Evolutionary conservation across 2,329 filamentous ascomycete species (phyloP), one percentile per base, ranked within the genome.

Genomic region (Sporothrix pseudoabietina): DNA sequence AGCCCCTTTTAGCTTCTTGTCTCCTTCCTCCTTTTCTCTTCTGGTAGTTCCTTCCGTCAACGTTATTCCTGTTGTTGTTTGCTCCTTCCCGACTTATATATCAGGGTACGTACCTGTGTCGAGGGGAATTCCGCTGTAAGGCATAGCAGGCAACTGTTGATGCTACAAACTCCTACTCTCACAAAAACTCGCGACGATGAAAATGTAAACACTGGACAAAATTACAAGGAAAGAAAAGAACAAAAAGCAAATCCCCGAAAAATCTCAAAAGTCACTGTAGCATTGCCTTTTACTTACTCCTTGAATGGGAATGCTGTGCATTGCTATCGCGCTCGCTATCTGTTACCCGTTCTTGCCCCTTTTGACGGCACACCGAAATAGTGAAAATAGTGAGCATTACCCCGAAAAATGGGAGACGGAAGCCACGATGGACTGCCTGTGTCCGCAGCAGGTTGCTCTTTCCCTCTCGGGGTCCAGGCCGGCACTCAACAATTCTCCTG

Each of bases 271-370:
- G 19, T n/a, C 35, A n/a, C 26, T 30, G n/a, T 19, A 66, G 22
- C 41, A 49, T 19, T 49, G 6, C 12, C 12, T 32, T 68, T 10
- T 22, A 54, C 22, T 54, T 54, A 7, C 22, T 49, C 22, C 41
- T 49, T 32, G 16, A n/a, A 7, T 6, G 41, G 10, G 12, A 44
- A 44, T 35, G 10, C 22, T 69, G 47, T 22, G 26, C 30, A 16
- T 69, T 54, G 66, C 66, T 69, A 54, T 55, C 66, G n/a, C 6
- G 44, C 26, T 69, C 30, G 47, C 66, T 69, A 55, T 54, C 66
- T 55, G 66, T 54, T 39, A 54, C 10, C 41, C 41, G 41, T 69
- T 69, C 66, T 30, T 69, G 47, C 66, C 63, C 26, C 41, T 44
- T 69, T 30, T 19, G 66, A 54, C 16, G 9, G 16, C 47, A 69